Base-by-base conservation (phyloP, 2,329 filamentous ascomycete genomes). In the Fusarium sp. region DNA sequence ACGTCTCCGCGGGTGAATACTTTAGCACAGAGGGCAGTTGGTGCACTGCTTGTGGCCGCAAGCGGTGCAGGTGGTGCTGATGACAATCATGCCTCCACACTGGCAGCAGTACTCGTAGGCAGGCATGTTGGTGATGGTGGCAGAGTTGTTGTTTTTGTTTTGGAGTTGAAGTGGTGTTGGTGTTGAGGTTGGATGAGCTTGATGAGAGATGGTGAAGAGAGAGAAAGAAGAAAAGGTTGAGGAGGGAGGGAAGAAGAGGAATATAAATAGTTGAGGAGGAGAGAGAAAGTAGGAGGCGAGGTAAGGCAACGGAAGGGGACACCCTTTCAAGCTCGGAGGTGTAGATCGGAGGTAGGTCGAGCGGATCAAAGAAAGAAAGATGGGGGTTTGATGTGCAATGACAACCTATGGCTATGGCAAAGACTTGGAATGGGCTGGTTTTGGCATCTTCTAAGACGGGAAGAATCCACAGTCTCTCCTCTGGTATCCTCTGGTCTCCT, bases 81-180 rank as follows among this genome's bases (percentile, higher is more conserved):
- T 86, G 79, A 86, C 84, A 70, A 86, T 84, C 78, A 86, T 83
- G 77, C 80, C 77, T 70, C 82, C 82, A 78, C 84, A 86, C 73
- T 84, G 76, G 81, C 84, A 86, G 82, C 84, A 86, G 78, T 84
- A 84, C 70, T 82, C 81, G 70, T 81, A 82, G 71, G 79, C 77
- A 74, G 81, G 78, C 81, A 83, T 83, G 48, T 70, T 75, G 72
- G 42, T 64, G 65, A 47, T 67, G 53, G 33, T 27, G 41, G 55
- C 49, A 25, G 14, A n/a, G n/a, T n/a, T 54, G 15, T 52, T 48
- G 20, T 11, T 31, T 25, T 14, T 45, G 20, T n/a, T 25, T 60
- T 63, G 40, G 43, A 47, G 35, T 63, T 61, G 43, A 39, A 49
- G 36, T 58, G 45, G 29, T 41, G 13, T 27, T 36, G 42, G 40